phyloP scores from a whole-genome alignment of 257 asterid species.

The Jacaranda mimosifolia region DNA sequence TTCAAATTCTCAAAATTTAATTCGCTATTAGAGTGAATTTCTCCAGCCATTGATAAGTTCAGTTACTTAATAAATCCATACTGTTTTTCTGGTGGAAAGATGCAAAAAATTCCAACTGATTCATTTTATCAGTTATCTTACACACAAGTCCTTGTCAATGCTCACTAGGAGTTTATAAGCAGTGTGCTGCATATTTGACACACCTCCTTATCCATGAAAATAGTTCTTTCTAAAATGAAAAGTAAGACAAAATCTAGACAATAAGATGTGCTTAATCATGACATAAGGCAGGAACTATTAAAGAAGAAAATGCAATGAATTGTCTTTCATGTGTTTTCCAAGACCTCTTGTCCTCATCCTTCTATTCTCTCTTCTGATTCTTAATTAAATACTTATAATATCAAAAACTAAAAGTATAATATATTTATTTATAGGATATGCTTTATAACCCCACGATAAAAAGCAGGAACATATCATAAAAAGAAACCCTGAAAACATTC shows the following conservation, averaged over 20 bases:
- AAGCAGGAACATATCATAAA: not conserved
- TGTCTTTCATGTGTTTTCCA: not conserved
- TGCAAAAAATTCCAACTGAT: not conserved
- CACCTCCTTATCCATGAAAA: slow-evolving; percentile 20
- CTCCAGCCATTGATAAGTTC: not conserved
- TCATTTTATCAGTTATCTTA: slow-evolving; percentile 1
- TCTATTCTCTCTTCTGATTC: too few species aligned
- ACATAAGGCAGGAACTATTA: not conserved
- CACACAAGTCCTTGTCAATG: not conserved
- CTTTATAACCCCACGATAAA: not conserved
- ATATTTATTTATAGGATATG: not conserved
- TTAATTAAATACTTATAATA: too few species aligned
- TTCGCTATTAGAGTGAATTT: slow-evolving; percentile 8
- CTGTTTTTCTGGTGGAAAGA: not conserved
- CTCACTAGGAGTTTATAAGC: not conserved
- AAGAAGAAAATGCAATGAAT: not conserved
- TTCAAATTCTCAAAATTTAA: slow-evolving; percentile 27
- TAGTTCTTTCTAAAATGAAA: not conserved
- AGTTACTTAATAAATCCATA: slow-evolving; percentile 12
- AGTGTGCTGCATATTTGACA: not conserved
- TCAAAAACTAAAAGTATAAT: too few species aligned
- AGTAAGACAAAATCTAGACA: not conserved
- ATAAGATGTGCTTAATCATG: slow-evolving; percentile 8
- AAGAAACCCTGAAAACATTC: not conserved
- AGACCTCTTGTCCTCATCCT: too few species aligned